Evolutionary conservation across 305 asterid genomes (phyloP), one percentile per base, ranked within the genome.

Genomic region (Solanum hybrid): DNA sequence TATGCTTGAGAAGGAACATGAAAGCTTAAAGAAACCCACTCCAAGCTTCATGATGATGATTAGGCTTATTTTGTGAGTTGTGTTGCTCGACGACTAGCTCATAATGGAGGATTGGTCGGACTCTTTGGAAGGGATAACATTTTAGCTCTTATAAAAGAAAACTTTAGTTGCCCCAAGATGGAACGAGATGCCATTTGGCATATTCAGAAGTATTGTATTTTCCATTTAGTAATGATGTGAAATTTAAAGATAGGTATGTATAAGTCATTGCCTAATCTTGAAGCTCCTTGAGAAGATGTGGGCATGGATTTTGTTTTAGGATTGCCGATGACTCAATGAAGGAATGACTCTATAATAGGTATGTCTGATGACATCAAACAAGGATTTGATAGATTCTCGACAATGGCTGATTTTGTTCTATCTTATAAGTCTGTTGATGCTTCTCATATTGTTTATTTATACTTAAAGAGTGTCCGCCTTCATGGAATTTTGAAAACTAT

Each of bases 321-420:
- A 7, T 85, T 89, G 64, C 81, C n/a, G n/a, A 51, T 51, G 67
- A 36, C 74, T 40, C 89, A 71, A 67, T 9, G 11, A 81, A 51
- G 31, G 18, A 12, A 80, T 57, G 81, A 26, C 76, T 89, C 14
- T 2, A 46, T 69, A 13, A 46, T 75, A 35, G 89, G 40, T 6
- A 75, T 75, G 39, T 16, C 26, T 16, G 39, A 75, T 31, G 14
- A 16, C 39, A 75, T 75, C 26, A 75, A 33, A 75, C 81, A 31
- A 74, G 79, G 39, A 16, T 31, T 83, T 22, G 67, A 78, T 64
- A 33, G 61, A 31, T 86, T 90, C n/a, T 69, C 64, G 1, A 46
- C 88, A 35, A 33, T 88, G 86, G 35, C 40, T 69, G 61, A 77
- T 51, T 90, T 90, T 69, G 61, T 87, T 18, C 89, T 31, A 46